A percentile compares a stretch with the other conserved stretches of the same genome.
These are phyloP conservation scores for Wallacemonas sp. DNA, from an alignment of 208 protist genomes.

Conservation along the genomic window DNA sequence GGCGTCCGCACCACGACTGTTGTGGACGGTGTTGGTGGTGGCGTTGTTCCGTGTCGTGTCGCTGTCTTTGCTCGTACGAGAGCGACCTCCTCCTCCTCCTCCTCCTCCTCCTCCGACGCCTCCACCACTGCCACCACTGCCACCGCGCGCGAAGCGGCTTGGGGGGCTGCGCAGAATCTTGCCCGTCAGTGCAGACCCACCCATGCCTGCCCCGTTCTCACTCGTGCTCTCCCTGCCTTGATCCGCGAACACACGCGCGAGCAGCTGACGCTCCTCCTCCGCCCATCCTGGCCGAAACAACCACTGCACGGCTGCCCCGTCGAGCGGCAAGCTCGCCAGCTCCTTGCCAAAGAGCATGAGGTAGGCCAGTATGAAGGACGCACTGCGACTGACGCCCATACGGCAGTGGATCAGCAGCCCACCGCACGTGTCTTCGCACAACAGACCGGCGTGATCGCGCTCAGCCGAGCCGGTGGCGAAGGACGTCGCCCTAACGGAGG, in stretches of 20 bases:
- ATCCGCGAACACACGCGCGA: constrained; percentile 23
- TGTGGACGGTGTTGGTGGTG: too few species aligned
- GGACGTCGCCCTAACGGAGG: neutral
- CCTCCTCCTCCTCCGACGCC: too few species aligned
- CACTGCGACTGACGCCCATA: constrained; percentile 82
- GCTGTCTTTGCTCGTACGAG: too few species aligned
- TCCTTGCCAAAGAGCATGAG: constrained; percentile 73
- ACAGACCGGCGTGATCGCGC: constrained; percentile 1
- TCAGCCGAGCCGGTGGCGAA: neutral
- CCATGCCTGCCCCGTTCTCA: too few species aligned
- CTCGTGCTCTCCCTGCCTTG: too few species aligned
- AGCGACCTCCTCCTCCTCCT: too few species aligned
- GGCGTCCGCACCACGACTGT: too few species aligned
- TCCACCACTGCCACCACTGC: too few species aligned
- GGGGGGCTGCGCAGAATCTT: too few species aligned
- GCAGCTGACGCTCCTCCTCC: constrained; percentile 24
- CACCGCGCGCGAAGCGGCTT: too few species aligned
- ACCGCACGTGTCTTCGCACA: constrained; percentile 41
- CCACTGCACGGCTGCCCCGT: neutral
- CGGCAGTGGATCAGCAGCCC: constrained; percentile 84
- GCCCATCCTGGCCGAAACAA: neutral
- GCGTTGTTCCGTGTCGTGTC: too few species aligned
- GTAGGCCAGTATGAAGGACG: constrained; percentile 76
- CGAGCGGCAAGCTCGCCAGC: constrained; percentile 23
- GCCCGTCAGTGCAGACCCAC: too few species aligned